phyloP scores from a whole-genome alignment of 495 filamentous ascomycete species.

The Xylaria sp. region DNA sequence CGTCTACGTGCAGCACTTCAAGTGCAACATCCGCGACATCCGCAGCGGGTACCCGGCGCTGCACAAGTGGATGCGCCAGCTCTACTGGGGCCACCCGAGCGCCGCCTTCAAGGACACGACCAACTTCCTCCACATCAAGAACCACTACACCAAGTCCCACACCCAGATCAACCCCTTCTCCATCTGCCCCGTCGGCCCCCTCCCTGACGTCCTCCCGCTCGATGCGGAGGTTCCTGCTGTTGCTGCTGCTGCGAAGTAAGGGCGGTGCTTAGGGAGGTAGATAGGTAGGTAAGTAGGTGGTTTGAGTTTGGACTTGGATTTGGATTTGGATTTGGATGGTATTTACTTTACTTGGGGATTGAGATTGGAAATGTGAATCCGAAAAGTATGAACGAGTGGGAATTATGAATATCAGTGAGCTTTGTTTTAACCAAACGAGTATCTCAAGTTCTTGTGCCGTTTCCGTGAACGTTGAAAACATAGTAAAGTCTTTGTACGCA shows the following conservation, averaged over 20 bases:
- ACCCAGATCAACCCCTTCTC: slow-evolving; percentile 57
- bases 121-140: slow-evolving; percentile 68
- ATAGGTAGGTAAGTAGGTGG: background rate
- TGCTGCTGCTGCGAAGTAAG: slow-evolving; percentile 30
- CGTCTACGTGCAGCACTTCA: slow-evolving; percentile 94
- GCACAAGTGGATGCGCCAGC: slow-evolving; percentile 68
- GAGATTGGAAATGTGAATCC: no score
- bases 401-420: background rate
- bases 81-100: slow-evolving; percentile 70
- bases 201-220: slow-evolving; percentile 63
- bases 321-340: no score
- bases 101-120: slow-evolving; percentile 65
- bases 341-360: no score
- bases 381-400: no score
- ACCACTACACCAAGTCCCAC: slow-evolving; percentile 62
- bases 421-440: background rate
- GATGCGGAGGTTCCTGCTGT: slow-evolving; percentile 52
- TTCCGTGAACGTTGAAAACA: background rate
- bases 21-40: slow-evolving; percentile 87
- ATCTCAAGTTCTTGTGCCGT: background rate
- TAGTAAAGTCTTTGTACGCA: background rate
- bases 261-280: background rate
- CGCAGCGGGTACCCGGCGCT: slow-evolving; percentile 75
- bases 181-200: slow-evolving; percentile 71
- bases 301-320: no score